Conservation (phyloP, 352 stramenopile genomes). For the Hyaloperonospora arabidopsidis region DNA sequence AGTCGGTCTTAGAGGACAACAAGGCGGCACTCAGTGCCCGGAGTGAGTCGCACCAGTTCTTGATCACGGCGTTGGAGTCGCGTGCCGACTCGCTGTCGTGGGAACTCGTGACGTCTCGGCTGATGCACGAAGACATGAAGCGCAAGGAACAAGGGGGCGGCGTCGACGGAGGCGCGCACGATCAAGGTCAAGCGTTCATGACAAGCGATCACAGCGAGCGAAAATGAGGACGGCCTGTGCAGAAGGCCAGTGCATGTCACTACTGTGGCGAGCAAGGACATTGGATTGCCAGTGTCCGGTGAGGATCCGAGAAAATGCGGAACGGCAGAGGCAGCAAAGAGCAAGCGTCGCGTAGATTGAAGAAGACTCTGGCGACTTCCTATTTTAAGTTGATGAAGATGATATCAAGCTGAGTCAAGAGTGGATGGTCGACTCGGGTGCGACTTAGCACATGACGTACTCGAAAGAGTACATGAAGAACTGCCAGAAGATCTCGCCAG, state of each 20-base stretch:
- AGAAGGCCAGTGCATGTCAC: constrained; percentile 3
- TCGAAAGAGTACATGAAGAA: no score
- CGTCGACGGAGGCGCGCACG: constrained; percentile 2
- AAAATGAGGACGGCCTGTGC: neutral
- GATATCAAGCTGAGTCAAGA: constrained; percentile 8
- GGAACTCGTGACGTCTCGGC: constrained; percentile 14
- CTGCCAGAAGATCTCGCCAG: constrained; percentile 15
- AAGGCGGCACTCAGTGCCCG: no score
- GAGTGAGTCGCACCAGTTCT: constrained; percentile 24
- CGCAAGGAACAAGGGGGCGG: constrained; percentile 12
- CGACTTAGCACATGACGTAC: no score
- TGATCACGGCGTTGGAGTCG: constrained; percentile 26
- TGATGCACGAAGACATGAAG: constrained; percentile 13
- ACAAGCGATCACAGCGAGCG: neutral
- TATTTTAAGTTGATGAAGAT: constrained; percentile 9
- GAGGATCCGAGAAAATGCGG: constrained; percentile 1
- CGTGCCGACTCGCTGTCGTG: constrained; percentile 15
- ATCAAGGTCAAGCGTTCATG: constrained; percentile 10
- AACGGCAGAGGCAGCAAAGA: constrained; percentile 1
- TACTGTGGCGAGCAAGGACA: neutral
- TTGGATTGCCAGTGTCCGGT: constrained; percentile 2
- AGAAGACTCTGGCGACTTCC: constrained; percentile 6
- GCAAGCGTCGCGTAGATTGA: constrained; percentile 1
- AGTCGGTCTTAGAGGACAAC: neutral
- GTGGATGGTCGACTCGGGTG: constrained; percentile 24